Base-by-base conservation (phyloP, 768 basidiomycete species). In the Filobasidium floriforme region DNA sequence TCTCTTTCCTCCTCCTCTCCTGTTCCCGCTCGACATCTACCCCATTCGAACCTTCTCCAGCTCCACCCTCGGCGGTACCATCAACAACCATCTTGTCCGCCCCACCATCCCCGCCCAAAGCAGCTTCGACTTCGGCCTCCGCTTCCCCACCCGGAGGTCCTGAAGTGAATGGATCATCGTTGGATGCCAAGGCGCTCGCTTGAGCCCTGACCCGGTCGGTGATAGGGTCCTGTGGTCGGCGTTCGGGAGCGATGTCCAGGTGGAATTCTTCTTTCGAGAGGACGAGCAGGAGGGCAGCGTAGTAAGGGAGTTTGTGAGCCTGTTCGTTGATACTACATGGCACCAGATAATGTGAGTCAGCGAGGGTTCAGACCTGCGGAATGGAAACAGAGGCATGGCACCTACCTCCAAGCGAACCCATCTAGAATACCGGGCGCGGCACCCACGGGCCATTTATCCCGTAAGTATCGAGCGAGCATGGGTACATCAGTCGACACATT, bases 231-330 rank as follows among this genome's bases (percentile, higher is more conserved):
- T 43, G 63, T 0, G 66, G 41, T 49, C 46, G 46, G 46, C 22
- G 18, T 7, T 59, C 67, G 14, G 55, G 61, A 9, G 52, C 61
- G 6, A 63, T 6, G 61, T 61, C 43, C 5, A 63, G 63, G 11
- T 28, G 41, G 51, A 40, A 49, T n/a, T 41, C 71, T 55, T 43
- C 70, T 19, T 46, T 66, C 1, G 73, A 74, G 52, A 97, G 81
- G 44, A 86, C 79, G 24, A 87, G 83, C 59, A 96, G 82, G 19
- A 97, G 80, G 12, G 89, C 85, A 14, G 90, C 90, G 79, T 92
- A 92, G 75, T 86, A 89, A 0, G 91, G 88, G 41, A 90, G 88
- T 82, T 98, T 99, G 82, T 86, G 92, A 0, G 93, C 92, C 72
- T 96, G 89, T 79, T 97, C 90, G 0, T 88, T 90, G 61, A 78